Conservation (phyloP, 352 stramenopile species). For the Globisporangium echinulatum region DNA sequence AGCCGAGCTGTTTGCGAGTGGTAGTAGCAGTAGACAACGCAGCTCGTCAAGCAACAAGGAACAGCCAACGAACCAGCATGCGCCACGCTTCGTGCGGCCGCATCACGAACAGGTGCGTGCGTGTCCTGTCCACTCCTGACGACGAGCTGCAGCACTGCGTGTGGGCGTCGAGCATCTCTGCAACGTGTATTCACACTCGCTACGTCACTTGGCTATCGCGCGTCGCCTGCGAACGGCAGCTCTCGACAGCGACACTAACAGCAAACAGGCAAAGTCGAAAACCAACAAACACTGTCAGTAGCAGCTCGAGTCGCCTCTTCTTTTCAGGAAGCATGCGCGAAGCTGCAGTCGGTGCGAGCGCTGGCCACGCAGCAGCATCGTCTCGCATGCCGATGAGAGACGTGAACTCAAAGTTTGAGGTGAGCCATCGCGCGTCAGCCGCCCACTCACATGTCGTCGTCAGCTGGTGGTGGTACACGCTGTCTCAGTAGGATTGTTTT, state of each 20-base stretch:
- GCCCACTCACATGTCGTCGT: not conserved
- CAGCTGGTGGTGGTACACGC: too few species aligned
- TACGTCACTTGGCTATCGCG: too few species aligned
- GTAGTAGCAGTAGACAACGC: not conserved
- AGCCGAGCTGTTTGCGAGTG: conserved; percentile 1
- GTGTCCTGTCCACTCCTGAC: not conserved
- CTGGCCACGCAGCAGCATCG: not conserved
- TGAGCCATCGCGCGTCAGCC: conserved; percentile 1
- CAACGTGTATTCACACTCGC: too few species aligned
- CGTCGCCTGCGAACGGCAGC: too few species aligned
- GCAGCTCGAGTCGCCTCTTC: conserved; percentile 4
- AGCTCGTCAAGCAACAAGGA: not conserved
- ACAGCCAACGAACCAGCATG: not conserved
- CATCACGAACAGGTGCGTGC: conserved; percentile 14
- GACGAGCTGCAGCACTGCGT: too few species aligned
- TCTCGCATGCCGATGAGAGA: conserved; percentile 4
- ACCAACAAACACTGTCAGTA: not conserved
- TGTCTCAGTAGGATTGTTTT: not conserved
- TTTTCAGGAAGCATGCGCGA: conserved; percentile 4
- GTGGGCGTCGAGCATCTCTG: too few species aligned
- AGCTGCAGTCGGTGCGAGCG: not conserved
- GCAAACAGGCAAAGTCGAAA: not conserved
- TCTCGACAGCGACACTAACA: not conserved
- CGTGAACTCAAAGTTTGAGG: conserved; percentile 47
- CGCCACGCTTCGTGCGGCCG: conserved; percentile 9